Evolutionary conservation across 495 filamentous ascomycete species (phyloP).

Genomic region (Aspergillus conjunctus): DNA sequence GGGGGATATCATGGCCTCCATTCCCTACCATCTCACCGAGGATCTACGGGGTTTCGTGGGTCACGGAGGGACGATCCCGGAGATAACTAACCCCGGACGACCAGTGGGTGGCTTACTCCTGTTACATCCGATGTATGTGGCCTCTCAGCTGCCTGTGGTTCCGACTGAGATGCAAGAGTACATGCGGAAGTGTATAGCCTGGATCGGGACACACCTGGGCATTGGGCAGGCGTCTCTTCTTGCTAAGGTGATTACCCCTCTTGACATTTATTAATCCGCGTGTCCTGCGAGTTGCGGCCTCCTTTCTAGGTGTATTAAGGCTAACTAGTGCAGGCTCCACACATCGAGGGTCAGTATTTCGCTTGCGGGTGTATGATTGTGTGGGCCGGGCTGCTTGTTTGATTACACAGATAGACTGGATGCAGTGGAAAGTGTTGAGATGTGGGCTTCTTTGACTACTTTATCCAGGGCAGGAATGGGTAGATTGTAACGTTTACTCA

Average conservation of each 20-base stretch:
- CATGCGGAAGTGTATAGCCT: conserved; percentile 26
- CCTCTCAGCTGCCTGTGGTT: conserved; percentile 29
- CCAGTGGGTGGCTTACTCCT: conserved; percentile 34
- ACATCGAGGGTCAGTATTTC: conserved; percentile 20
- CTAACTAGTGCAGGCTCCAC: conserved; percentile 7
- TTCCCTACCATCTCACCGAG: conserved; percentile 36
- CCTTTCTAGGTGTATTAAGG: background rate
- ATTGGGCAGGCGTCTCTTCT: conserved; percentile 35
- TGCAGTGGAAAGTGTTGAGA: no score
- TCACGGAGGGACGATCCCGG: conserved; percentile 1
- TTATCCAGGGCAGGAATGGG: no score
- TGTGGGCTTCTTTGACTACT: no score
- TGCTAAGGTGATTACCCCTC: conserved; percentile 16
- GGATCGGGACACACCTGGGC: conserved; percentile 38
- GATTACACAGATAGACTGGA: no score
- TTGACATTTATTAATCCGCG: no score
- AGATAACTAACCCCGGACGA: conserved; percentile 28
- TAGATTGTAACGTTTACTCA: no score
- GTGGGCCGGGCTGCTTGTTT: conserved; percentile 21
- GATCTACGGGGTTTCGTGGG: conserved; percentile 33
- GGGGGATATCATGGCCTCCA: conserved; percentile 33
- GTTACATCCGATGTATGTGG: conserved; percentile 35
- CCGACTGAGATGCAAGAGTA: conserved; percentile 28
- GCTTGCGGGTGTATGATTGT: conserved; percentile 28
- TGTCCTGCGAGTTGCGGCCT: no score